Percentiles rank a stretch among this genome's conserved stretches.
Conservation (phyloP, 108 stramenopile genomes). For the Nitzschia sp. region DNA sequence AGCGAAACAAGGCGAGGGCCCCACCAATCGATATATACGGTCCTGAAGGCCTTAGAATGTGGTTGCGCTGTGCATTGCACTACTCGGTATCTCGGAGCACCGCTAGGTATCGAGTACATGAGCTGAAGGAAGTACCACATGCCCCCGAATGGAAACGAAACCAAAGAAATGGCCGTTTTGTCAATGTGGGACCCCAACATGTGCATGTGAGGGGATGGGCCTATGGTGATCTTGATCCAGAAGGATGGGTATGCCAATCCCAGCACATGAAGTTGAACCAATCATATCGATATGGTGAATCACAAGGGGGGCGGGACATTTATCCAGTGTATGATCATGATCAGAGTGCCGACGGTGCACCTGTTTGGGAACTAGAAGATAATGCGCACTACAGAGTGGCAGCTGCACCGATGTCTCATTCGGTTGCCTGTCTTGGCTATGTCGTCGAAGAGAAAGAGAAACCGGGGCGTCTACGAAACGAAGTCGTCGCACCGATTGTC, state of each 20-base stretch:
- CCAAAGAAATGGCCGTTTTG: conserved; percentile 49
- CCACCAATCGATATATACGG: conserved; percentile 93
- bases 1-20: conserved; percentile 24
- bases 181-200: conserved; percentile 26
- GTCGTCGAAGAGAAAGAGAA: conserved; percentile 78
- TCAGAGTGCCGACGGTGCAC: conserved; percentile 63
- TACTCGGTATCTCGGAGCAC: conserved; percentile 81
- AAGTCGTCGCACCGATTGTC: conserved; percentile 76
- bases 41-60: conserved; percentile 85
- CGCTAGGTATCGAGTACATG: conserved; percentile 90
- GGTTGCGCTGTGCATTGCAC: conserved; percentile 86
- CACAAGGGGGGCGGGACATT: conserved; percentile 66
- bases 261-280: conserved; percentile 56
- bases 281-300: conserved; percentile 52
- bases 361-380: conserved; percentile 81
- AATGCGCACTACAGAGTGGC: conserved; percentile 75
- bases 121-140: conserved; percentile 89
- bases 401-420: conserved; percentile 94
- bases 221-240: conserved; percentile 35
- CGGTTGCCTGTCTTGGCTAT: conserved; percentile 93
- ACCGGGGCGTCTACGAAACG: conserved; percentile 80
- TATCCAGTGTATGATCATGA: conserved; percentile 80
- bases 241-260: conserved; percentile 74
- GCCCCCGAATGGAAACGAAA: conserved; percentile 82
- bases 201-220: conserved; percentile 19